These are phyloP conservation scores for Blastocystis sp. DNA, from an alignment of 352 stramenopile genomes.

Conservation along the genomic window DNA sequence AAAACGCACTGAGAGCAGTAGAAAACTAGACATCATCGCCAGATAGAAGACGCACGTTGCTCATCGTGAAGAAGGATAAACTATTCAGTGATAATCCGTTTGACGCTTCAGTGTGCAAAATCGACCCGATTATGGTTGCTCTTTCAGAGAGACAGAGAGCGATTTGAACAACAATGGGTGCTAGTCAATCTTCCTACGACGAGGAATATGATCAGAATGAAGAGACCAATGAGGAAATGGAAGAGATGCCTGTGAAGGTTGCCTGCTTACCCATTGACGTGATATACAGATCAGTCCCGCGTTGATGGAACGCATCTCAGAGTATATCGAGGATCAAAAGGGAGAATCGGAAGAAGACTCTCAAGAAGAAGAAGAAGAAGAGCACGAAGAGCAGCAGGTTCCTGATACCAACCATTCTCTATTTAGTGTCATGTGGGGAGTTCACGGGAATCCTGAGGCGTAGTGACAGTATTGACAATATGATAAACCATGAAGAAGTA, in stretches of 20 bases:
- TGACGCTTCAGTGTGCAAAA: too few relatives aligned
- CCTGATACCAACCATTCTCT: neutral
- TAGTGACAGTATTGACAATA: constrained; percentile 39
- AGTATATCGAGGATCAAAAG: constrained; percentile 25
- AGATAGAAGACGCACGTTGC: neutral
- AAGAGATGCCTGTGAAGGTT: constrained; percentile 30
- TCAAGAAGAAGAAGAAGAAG: constrained; percentile 42
- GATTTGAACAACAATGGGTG: constrained; percentile 11
- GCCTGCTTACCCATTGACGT: neutral
- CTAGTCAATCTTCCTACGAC: constrained; percentile 60
- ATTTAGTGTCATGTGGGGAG: constrained; percentile 11
- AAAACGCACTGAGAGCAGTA: neutral
- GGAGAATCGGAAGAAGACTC: neutral
- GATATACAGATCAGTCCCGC: constrained; percentile 15
- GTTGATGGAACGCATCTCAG: neutral
- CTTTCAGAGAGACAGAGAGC: too few relatives aligned
- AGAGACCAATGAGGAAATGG: neutral
- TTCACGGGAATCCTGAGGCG: neutral
- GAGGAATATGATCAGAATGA: constrained; percentile 37
- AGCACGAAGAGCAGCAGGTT: constrained; percentile 5
- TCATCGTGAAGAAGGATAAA: too few relatives aligned
- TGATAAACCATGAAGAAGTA: neutral
- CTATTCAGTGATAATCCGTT: too few relatives aligned
- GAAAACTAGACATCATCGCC: neutral
- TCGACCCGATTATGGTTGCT: too few relatives aligned